A percentile compares a stretch with the other conserved stretches of the same genome.
These are phyloP conservation scores for Talaromyces proteolyticus DNA, from an alignment of 495 filamentous ascomycete species.

Conservation along the genomic window DNA sequence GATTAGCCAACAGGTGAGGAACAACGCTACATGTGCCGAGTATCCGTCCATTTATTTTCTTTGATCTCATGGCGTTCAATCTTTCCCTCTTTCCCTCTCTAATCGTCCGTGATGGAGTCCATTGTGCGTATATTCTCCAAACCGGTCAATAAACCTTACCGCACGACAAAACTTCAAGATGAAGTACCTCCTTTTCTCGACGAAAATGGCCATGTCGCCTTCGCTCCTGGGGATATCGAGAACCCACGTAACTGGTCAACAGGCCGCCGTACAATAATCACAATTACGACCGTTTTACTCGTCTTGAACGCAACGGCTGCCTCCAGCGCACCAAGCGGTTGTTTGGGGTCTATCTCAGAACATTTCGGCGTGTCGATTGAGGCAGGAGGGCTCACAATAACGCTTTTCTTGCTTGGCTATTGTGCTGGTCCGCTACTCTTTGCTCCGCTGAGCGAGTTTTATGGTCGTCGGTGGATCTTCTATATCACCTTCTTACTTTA, in stretches of 20 bases:
- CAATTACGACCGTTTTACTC: constrained; percentile 34
- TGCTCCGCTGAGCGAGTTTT: constrained; percentile 47
- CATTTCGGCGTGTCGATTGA: constrained; percentile 35
- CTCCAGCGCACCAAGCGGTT: constrained; percentile 43
- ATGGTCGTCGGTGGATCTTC: constrained; percentile 44
- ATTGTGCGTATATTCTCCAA: constrained; percentile 25
- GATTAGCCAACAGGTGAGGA: no score
- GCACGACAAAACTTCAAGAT: constrained; percentile 16
- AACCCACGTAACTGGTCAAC: constrained; percentile 49
- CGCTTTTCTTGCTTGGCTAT: constrained; percentile 48
- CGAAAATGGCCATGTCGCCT: constrained; percentile 36
- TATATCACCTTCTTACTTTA: constrained; percentile 37
- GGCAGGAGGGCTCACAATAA: constrained; percentile 42
- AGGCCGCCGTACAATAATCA: constrained; percentile 34
- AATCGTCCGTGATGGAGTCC: constrained; percentile 13
- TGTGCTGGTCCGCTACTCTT: constrained; percentile 43
- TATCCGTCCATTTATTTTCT: no score
- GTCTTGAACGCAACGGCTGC: constrained; percentile 51
- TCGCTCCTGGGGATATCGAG: constrained; percentile 37
- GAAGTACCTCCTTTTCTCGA: constrained; percentile 27
- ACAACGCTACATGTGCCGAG: no score
- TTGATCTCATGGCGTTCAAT: no score
- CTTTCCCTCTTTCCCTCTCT: no score
- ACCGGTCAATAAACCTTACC: constrained; percentile 30
- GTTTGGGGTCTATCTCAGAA: constrained; percentile 34